phyloP scores from a whole-genome alignment of 768 basidiomycete species.

The Suillus spraguei region DNA sequence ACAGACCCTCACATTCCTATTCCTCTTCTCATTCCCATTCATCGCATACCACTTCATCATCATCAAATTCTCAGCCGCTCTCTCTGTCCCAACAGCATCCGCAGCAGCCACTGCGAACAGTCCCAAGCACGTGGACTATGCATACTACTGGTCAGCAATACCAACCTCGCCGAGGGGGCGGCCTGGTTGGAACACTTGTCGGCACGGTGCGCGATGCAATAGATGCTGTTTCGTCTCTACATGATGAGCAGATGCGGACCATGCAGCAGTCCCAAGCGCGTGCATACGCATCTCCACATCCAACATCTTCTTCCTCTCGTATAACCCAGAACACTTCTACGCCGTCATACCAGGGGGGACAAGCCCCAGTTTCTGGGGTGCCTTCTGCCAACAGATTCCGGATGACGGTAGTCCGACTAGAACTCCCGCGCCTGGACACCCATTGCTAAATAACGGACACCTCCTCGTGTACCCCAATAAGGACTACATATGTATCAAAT shows the following conservation, averaged over 20 bases:
- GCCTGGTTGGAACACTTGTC: constrained; percentile 29
- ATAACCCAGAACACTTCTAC: constrained; percentile 11
- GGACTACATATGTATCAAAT: constrained; percentile 67
- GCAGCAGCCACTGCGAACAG: constrained; percentile 10
- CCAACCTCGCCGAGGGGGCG: constrained; percentile 18
- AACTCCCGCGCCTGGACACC: constrained; percentile 65
- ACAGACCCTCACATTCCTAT: constrained; percentile 13
- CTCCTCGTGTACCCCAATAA: constrained; percentile 66
- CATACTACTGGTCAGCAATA: constrained; percentile 12
- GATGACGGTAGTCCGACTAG: constrained; percentile 67
- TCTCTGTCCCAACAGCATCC: constrained; percentile 20
- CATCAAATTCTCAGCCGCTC: constrained; percentile 12
- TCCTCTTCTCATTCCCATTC: constrained; percentile 13
- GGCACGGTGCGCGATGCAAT: constrained; percentile 32
- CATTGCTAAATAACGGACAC: constrained; percentile 60
- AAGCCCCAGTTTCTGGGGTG: neutral
- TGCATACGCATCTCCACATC: constrained; percentile 25
- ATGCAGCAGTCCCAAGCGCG: constrained; percentile 20
- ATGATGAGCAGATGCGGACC: constrained; percentile 20
- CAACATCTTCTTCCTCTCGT: constrained; percentile 6
- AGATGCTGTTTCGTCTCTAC: constrained; percentile 28
- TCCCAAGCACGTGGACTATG: constrained; percentile 16
- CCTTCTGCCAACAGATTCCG: constrained; percentile 18
- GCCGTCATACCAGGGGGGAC: constrained; percentile 15
- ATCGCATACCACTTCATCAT: neutral